These are phyloP conservation scores for Aspergillus arachidicola DNA, from an alignment of 2,329 filamentous ascomycete species.

Conservation along the genomic window DNA sequence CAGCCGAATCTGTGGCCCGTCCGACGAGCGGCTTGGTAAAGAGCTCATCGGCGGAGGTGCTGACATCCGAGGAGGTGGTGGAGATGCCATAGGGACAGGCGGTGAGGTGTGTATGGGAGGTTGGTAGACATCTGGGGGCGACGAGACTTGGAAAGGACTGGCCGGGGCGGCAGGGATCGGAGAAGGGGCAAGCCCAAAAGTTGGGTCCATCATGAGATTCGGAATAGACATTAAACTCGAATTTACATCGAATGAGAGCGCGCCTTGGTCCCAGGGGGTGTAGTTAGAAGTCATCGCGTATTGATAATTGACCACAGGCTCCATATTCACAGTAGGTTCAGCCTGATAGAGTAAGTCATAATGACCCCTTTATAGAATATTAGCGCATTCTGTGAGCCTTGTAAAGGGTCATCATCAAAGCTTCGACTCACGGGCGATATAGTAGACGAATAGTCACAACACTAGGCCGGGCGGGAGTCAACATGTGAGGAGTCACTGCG, in stretches of 20 bases:
- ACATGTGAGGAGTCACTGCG: conserved; percentile 62
- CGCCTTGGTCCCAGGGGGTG: conserved; percentile 39
- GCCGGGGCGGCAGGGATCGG: conserved; percentile 33
- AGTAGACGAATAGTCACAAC: conserved; percentile 69
- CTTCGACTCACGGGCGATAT: conserved; percentile 63
- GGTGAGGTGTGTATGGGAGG: conserved; percentile 31
- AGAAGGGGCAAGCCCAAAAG: conserved; percentile 33
- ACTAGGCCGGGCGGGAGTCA: conserved; percentile 41
- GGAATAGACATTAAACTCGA: conserved; percentile 46
- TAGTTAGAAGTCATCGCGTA: conserved; percentile 44
- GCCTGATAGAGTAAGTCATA: conserved; percentile 90
- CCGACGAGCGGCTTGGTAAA: conserved; percentile 36
- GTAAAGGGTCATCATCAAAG: not conserved
- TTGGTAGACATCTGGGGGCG: conserved; percentile 39
- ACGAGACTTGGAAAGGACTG: conserved; percentile 34
- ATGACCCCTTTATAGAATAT: conserved; percentile 63
- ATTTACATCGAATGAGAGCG: conserved; percentile 43
- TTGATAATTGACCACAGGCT: conserved; percentile 45
- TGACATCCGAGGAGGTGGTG: conserved; percentile 28
- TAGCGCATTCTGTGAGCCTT: conserved; percentile 17
- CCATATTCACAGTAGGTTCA: conserved; percentile 45
- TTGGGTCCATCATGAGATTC: conserved; percentile 41
- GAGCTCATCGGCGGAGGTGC: conserved; percentile 35
- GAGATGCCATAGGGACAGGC: conserved; percentile 31
- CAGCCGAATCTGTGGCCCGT: conserved; percentile 45